Base-by-base conservation (phyloP, 768 basidiomycete species). In the Termitomyces sp. region DNA sequence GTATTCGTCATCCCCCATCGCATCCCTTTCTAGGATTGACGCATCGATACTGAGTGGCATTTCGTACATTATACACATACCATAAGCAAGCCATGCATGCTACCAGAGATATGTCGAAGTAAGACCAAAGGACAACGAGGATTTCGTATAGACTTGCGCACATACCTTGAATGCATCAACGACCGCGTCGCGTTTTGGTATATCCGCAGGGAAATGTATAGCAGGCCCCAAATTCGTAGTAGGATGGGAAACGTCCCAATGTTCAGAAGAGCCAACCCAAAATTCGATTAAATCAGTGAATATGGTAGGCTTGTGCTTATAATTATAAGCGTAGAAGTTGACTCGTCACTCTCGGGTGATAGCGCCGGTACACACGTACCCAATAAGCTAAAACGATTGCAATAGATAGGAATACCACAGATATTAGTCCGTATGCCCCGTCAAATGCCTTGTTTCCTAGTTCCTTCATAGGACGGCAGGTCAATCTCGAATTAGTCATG, bases 1-100 rank as follows among this genome's bases (percentile, higher is more conserved):
- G 66, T 93, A 97, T 70, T 96, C 92, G 74, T 97, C 94, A 57
- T 81, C 81, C 1, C 95, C 95, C 85, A 93, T 94, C 2, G 95
- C 95, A 69, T 97, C 86, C 48, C 84, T 76, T 74, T 94, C 93
- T 94, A 74, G 46, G 31, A 52, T 6, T 51, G 51, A 66, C 53
- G 33, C 33, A 42, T 58, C 56, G 65, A 57, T 31, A 44, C 18
- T n/a, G 30, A 6, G 27, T 58, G 50, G 31, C 8, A 55, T 51
- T 7, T 48, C n/a, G 4, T 30, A 12, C 2, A 11, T 24, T 12
- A 24, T 0, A n/a, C 5, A 12, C 22, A 76, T 55, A 92, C 91
- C 92, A 67, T 95, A 95, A 31, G 91, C 89, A 59, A 66, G 69
- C 92, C 93, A 95, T 24, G 92, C 91, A 71, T 93, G 83, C 93